A percentile compares a stretch with the other conserved stretches of the same genome.
Evolutionary conservation across 2,329 filamentous ascomycete genomes (phyloP).

Genomic region (Fusarium domesticum): DNA sequence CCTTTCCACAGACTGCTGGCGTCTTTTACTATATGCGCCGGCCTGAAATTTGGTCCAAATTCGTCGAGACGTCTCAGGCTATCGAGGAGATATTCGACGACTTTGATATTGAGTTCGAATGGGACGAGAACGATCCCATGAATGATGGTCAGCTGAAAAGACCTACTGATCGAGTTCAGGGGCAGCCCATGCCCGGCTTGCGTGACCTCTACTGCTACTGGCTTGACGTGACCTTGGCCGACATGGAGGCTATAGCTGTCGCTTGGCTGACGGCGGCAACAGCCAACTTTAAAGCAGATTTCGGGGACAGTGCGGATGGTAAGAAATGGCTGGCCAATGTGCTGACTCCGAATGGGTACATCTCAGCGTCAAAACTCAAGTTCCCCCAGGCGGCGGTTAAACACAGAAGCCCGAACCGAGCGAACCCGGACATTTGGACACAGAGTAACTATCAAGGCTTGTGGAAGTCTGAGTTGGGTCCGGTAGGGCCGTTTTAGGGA

Average conservation of each 20-base stretch:
- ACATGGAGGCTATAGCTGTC: neutral
- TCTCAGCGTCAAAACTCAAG: neutral
- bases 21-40: conserved; percentile 4
- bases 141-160: neutral
- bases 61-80: neutral
- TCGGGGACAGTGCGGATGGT: neutral
- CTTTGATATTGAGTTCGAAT: neutral
- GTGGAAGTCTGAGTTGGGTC: neutral
- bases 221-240: neutral
- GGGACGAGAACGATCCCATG: neutral
- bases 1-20: neutral
- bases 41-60: neutral
- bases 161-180: neutral
- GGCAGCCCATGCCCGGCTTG: neutral
- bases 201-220: conserved; percentile 3
- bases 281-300: neutral
- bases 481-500: neutral
- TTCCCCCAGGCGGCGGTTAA: neutral
- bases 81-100: neutral
- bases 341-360: neutral
- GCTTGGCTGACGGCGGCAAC: neutral
- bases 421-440: neutral
- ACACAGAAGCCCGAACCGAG: neutral
- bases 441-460: neutral
- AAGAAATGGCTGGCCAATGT: conserved; percentile 2